Conservation (phyloP, 352 stramenopile genomes). For the Saprolegnia parasitica region DNA sequence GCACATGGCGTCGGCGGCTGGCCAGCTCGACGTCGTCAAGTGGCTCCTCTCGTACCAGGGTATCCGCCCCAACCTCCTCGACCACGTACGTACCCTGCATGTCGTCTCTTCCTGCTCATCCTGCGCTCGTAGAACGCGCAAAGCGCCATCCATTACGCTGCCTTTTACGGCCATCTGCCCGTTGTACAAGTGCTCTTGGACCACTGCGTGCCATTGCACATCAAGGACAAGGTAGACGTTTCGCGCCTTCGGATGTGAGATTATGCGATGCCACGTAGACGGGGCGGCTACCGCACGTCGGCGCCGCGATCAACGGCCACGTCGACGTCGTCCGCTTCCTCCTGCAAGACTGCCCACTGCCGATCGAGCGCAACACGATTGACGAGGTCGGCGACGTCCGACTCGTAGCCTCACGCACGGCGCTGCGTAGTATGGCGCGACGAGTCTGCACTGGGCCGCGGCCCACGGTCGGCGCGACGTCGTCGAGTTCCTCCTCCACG, state of each 20-base stretch:
- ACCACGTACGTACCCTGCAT: conserved; percentile 12
- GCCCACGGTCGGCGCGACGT: conserved; percentile 32
- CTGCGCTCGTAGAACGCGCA: background rate
- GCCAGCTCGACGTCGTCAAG: conserved; percentile 31
- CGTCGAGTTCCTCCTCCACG: conserved; percentile 31
- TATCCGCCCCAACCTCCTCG: conserved; percentile 7
- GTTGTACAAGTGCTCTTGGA: conserved; percentile 21
- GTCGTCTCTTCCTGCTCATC: background rate
- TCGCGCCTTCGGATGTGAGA: too few species aligned
- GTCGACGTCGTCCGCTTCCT: conserved; percentile 37
- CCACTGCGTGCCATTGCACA: conserved; percentile 33
- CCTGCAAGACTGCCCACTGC: conserved; percentile 10
- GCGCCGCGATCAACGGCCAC: conserved; percentile 36
- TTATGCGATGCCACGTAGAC: background rate
- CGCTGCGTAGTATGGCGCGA: conserved; percentile 28
- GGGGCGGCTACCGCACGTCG: conserved; percentile 31
- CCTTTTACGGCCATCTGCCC: conserved; percentile 16
- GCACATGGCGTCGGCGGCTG: conserved; percentile 38
- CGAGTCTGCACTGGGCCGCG: conserved; percentile 38
- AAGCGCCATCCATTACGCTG: conserved; percentile 14
- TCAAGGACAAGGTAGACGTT: conserved; percentile 24
- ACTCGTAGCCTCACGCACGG: background rate
- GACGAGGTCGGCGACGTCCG: conserved; percentile 2
- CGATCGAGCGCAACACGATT: conserved; percentile 1
- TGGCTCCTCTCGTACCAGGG: conserved; percentile 33